Percentiles rank a stretch among this genome's conserved stretches.
Conservation (phyloP, 2,329 filamentous ascomycete species). For the Lachnellula subtilissima region DNA sequence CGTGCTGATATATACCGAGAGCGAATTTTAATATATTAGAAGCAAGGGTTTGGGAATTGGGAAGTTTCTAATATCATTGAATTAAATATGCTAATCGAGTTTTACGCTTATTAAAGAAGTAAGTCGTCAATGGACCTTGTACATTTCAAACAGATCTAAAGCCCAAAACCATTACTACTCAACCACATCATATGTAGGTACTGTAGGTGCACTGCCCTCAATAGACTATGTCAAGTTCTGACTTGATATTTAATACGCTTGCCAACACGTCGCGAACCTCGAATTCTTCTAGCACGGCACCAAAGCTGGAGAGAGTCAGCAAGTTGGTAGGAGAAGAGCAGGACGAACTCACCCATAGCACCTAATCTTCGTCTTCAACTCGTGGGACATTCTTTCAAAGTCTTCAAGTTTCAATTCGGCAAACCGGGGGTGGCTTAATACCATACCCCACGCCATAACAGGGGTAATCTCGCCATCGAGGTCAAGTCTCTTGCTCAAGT, state of each 20-base stretch:
- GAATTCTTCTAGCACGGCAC: conserved; percentile 66
- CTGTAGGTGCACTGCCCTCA: background rate
- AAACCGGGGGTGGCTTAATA: conserved; percentile 68
- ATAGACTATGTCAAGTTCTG: conserved; percentile 5
- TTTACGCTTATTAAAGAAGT: background rate
- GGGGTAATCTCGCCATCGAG: conserved; percentile 90
- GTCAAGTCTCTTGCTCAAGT: conserved; percentile 76
- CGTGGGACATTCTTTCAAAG: conserved; percentile 65
- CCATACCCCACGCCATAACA: conserved; percentile 87
- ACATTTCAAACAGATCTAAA: background rate
- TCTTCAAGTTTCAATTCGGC: conserved; percentile 61
- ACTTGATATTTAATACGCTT: conserved; percentile 27
- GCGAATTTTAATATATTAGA: too few relatives aligned
- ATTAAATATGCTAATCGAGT: too few relatives aligned
- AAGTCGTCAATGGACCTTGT: background rate
- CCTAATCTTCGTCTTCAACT: conserved; percentile 73
- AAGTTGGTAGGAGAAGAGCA: conserved; percentile 3
- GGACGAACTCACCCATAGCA: conserved; percentile 80
- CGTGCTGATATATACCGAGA: too few relatives aligned
- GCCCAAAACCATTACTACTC: background rate
- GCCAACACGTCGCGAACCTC: conserved; percentile 40
- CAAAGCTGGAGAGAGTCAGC: conserved; percentile 46
- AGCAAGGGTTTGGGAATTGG: too few relatives aligned
- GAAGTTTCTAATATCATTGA: too few relatives aligned
- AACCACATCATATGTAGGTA: background rate